Base-by-base conservation (phyloP, 164 flowering plant species). In the Magnolia officinalis region DNA sequence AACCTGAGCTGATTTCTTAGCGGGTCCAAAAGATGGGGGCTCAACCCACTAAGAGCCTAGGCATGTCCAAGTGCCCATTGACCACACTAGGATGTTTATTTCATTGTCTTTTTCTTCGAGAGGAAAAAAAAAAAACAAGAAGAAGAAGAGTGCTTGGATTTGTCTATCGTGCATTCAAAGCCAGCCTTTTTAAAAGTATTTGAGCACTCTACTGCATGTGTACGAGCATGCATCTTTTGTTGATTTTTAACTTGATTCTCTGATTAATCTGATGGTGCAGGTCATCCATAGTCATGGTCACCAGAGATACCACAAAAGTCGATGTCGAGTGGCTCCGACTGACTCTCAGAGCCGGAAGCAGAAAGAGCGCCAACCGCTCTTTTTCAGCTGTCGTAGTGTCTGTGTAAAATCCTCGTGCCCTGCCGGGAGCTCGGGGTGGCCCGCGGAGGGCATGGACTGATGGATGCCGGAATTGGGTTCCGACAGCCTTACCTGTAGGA, bases 281-380 rank as follows among this genome's bases (percentile, higher is more conserved):
- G 95, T 92, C 89, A 76, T 89, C 86, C 78, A 75, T 83, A 84
- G 83, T 88, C 86, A 82, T 86, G 87, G 85, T 90, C 90, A 84
- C 90, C 88, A 83, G 91, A 87, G 87, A 75, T 77, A 76, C 75
- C 79, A 76, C 77, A 72, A 86, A 55, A 78, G 78, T 87, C 85
- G 45, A 78, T 72, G 88, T 88, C 80, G 80, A 86, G 87, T 86
- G 79, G 86, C 90, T 88, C 88, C 83, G 24, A 64, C 61, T 55
- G 29, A 77, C 78, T 76, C 78, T 79, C 23, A 83, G 86, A 83
- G 84, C 82, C 70, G 83, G 84, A 80, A 81, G 76, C 70, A 71
- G 74, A 82, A 11, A 82, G 87, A 79, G 73, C 77, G 76, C 76
- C 52, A 85, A 76, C 74, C 65, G 84, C 81, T 85, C 87, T 86